Conservation (phyloP, 2,329 filamentous ascomycete genomes). For the Byssothecium circinans region DNA sequence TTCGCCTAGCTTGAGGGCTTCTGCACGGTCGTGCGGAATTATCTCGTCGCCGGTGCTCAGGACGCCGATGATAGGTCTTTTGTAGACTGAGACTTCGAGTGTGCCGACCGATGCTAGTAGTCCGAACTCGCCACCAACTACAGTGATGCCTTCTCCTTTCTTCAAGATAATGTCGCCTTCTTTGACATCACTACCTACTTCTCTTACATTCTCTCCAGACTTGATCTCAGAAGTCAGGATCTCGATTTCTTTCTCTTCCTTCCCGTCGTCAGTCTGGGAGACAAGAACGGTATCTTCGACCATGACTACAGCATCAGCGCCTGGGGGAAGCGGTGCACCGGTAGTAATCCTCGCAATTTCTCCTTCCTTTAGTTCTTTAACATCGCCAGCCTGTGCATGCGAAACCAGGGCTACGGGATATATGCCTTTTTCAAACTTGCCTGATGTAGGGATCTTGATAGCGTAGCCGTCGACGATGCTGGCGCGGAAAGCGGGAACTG, state of each 20-base stretch:
- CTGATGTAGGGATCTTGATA: constrained; percentile 36
- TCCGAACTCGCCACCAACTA: constrained; percentile 87
- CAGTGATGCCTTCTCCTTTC: constrained; percentile 80
- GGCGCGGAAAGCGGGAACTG: constrained; percentile 89
- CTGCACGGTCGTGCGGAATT: constrained; percentile 68
- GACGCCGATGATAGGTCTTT: constrained; percentile 77
- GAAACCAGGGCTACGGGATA: constrained; percentile 88
- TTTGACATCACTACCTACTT: constrained; percentile 84
- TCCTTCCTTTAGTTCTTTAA: constrained; percentile 66
- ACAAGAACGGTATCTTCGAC: constrained; percentile 88
- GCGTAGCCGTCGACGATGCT: constrained; percentile 98
- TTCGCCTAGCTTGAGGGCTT: constrained; percentile 71
- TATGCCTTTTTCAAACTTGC: constrained; percentile 65
- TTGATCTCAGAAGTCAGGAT: constrained; percentile 77
- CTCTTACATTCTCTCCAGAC: constrained; percentile 83
- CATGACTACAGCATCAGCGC: constrained; percentile 91
- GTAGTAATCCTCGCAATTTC: constrained; percentile 91
- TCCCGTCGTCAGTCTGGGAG: constrained; percentile 73
- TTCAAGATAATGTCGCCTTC: constrained; percentile 69
- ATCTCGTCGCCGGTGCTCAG: constrained; percentile 96
- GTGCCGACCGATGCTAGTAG: constrained; percentile 84
- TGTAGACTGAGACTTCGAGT: constrained; percentile 69
- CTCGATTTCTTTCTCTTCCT: constrained; percentile 85
- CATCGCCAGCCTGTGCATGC: constrained; percentile 75
- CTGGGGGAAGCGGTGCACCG: constrained; percentile 83